Conservation (phyloP, 768 basidiomycete genomes). For the Tulasnella sp. region DNA sequence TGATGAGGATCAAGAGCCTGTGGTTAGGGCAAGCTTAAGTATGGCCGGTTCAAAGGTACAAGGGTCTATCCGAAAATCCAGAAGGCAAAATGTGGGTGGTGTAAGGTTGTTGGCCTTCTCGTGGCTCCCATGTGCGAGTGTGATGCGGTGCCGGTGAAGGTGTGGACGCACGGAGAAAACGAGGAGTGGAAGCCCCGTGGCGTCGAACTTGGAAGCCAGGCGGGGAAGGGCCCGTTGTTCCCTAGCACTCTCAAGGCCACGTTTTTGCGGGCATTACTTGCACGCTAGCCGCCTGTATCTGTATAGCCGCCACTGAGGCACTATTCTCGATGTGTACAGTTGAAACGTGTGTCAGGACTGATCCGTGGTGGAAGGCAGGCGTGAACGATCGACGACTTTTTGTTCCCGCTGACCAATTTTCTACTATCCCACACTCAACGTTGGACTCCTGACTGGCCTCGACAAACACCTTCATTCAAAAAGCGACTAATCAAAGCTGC, state of each 20-base stretch:
- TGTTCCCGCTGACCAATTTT: not conserved
- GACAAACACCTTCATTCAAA: not conserved
- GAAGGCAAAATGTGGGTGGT: conserved; percentile 8
- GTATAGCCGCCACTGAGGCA: not conserved
- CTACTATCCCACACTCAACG: conserved; percentile 4
- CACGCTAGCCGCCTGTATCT: not conserved
- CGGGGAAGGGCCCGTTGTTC: not conserved
- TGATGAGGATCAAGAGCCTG: conserved; percentile 5
- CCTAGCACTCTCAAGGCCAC: not conserved
- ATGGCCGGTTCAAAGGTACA: not conserved
- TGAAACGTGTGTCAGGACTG: not conserved
- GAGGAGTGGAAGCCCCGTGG: conserved; percentile 16
- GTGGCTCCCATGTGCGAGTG: conserved; percentile 9
- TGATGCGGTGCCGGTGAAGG: conserved; percentile 5
- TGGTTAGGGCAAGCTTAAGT: conserved; percentile 1
- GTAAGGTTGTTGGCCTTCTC: not conserved
- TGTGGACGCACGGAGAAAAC: not conserved
- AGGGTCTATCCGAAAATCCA: not conserved
- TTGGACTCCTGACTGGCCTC: conserved; percentile 10
- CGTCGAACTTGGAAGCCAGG: not conserved
- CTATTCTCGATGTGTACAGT: not conserved
- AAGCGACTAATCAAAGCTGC: conserved; percentile 7
- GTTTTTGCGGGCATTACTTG: not conserved
- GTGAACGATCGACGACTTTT: not conserved
- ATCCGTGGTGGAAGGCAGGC: not conserved